Percentiles rank a stretch among this genome's conserved stretches.
phyloP scores from a whole-genome alignment of 2,329 filamentous ascomycete genomes.

The Trichoderma citrinoviride region DNA sequence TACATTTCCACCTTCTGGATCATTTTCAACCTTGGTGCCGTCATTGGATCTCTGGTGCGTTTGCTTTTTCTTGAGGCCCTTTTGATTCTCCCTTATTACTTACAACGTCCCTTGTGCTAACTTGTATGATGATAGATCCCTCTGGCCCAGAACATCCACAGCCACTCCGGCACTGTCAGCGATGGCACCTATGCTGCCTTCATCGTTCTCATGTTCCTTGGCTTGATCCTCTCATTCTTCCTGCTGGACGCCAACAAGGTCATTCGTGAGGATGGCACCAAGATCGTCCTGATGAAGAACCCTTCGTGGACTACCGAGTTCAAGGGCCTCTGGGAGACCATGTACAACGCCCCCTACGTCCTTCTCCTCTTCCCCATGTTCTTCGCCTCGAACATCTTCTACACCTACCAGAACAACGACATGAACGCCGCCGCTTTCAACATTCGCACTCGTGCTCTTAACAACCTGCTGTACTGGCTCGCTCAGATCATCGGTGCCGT shows the following conservation, averaged over 20 bases:
- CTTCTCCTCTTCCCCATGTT: conserved; percentile 57
- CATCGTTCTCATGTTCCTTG: conserved; percentile 74
- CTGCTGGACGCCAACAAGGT: conserved; percentile 71
- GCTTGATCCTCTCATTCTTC: conserved; percentile 65
- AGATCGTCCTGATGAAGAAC: conserved; percentile 86
- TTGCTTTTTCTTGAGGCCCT: background rate
- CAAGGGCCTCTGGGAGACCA: conserved; percentile 69
- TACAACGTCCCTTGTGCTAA: background rate
- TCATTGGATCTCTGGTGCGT: conserved; percentile 68
- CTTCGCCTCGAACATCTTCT: conserved; percentile 55
- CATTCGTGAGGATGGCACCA: conserved; percentile 72
- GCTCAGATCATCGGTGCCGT: conserved; percentile 55
- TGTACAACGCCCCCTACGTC: conserved; percentile 69
- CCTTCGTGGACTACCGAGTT: conserved; percentile 82
- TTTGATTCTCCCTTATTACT: background rate
- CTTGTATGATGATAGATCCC: conserved; percentile 46
- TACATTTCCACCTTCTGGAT: conserved; percentile 94
- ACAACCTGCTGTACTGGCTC: conserved; percentile 55
- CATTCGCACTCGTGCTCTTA: conserved; percentile 54
- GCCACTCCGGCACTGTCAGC: conserved; percentile 49
- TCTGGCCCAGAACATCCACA: conserved; percentile 66
- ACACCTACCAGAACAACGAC: conserved; percentile 58
- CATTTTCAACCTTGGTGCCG: conserved; percentile 89
- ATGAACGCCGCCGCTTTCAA: conserved; percentile 56
- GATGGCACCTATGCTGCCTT: conserved; percentile 89